Evolutionary conservation across 2,329 filamentous ascomycete genomes (phyloP).

Genomic region (Cladophialophora carrionii): DNA sequence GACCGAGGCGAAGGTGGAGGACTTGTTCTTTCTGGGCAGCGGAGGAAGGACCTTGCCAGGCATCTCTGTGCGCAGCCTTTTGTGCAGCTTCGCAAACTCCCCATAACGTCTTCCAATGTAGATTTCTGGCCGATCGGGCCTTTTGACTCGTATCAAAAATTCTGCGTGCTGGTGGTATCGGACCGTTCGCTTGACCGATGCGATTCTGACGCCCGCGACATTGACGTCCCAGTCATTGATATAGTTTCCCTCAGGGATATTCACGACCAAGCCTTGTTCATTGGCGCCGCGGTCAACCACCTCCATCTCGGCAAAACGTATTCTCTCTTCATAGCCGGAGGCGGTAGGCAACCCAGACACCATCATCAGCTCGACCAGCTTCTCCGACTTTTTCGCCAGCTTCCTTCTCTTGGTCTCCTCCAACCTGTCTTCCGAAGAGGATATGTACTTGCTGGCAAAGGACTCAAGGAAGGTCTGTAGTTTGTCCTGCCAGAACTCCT

Average conservation of each 20-base stretch:
- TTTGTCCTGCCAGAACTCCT: constrained; percentile 99
- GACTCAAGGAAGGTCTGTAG: constrained; percentile 95
- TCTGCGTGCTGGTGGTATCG: constrained; percentile 91
- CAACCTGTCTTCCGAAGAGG: constrained; percentile 90
- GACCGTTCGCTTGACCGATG: constrained; percentile 80
- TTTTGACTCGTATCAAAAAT: constrained; percentile 85
- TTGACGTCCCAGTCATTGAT: constrained; percentile 98
- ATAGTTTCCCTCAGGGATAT: constrained; percentile 84
- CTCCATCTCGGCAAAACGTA: constrained; percentile 94
- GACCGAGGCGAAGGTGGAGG: constrained; percentile 64
- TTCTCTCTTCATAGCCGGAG: constrained; percentile 95
- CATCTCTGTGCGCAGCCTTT: constrained; percentile 76
- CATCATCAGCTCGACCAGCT: constrained; percentile 99
- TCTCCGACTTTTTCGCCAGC: constrained; percentile 87
- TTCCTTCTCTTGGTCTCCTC: constrained; percentile 96
- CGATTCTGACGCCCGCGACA: constrained; percentile 82
- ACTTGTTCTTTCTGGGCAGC: constrained; percentile 90
- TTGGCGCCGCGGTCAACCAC: constrained; percentile 93
- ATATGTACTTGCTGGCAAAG: constrained; percentile 96
- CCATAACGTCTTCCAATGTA: constrained; percentile 86
- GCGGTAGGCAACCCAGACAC: constrained; percentile 94
- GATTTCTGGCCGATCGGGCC: constrained; percentile 71
- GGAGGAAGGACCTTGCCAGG: constrained; percentile 87
- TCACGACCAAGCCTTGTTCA: constrained; percentile 83
- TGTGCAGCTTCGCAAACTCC: constrained; percentile 81